Evolutionary conservation across 192 early-diverging fungal genomes (phyloP).

Genomic region (Lunasporangiospora selenospora): DNA sequence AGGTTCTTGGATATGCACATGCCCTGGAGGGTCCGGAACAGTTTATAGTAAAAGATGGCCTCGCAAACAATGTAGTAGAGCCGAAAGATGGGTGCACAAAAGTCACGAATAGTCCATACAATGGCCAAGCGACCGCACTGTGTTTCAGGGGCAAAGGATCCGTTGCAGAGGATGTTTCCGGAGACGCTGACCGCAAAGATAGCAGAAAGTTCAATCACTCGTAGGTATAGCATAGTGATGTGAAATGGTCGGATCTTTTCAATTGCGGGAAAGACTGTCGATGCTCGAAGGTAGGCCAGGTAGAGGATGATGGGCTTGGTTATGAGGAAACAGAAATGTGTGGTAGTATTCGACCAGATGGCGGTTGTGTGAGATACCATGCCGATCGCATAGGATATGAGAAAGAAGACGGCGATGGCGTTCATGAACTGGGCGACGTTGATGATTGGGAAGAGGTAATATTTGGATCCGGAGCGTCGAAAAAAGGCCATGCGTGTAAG

Average conservation of each 20-base stretch:
- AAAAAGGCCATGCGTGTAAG: not conserved
- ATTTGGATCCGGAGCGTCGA: not conserved
- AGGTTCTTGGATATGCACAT: not conserved
- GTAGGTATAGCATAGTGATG: not conserved
- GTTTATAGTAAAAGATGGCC: constrained; percentile 1
- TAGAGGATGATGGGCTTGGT: constrained; percentile 2
- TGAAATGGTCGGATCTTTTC: not conserved
- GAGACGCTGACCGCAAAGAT: not conserved
- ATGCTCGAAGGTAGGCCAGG: constrained; percentile 3
- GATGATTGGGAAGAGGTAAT: constrained; percentile 1
- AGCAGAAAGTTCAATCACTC: not conserved
- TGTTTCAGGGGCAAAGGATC: not conserved
- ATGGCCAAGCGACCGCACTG: not conserved
- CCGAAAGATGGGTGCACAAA: not conserved
- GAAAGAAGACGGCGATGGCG: not conserved
- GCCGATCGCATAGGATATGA: not conserved
- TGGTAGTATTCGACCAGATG: not conserved
- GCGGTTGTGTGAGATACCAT: not conserved
- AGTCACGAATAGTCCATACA: not conserved
- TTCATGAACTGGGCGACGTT: constrained; percentile 5
- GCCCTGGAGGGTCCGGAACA: not conserved
- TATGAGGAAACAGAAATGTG: not conserved
- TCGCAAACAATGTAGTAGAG: not conserved
- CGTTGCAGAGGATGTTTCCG: not conserved
- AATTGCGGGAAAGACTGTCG: not conserved